Evolutionary conservation across 2,329 filamentous ascomycete genomes (phyloP), one percentile per base, ranked within the genome.

Genomic region (Pezizomycotina sp.): DNA sequence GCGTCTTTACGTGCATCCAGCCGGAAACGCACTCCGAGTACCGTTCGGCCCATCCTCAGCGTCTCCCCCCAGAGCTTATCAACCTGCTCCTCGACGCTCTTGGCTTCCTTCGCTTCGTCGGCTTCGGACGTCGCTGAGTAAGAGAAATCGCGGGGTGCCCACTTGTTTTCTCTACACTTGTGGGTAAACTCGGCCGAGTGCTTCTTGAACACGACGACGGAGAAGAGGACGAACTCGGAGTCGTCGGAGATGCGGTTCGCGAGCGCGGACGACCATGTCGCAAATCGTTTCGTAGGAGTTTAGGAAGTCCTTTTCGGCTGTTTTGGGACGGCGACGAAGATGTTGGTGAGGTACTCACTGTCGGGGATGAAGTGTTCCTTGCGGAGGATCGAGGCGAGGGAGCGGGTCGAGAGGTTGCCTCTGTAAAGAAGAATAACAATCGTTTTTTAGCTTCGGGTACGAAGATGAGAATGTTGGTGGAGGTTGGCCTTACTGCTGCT

Each of bases 1-100:
- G 61, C 5, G 84, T 79, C 53, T 95, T 65, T 18, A 92, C 78
- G 55, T 98, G 89, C 31, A 92, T 69, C 82, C 84, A 92, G 35
- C 86, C 77, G 81, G 92, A 92, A 48, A 92, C 82, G 45, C 77
- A 77, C 61, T 98, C 89, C 54, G 82, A 86, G 72, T 89, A 98
- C 83, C n/a, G 82, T 92, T 45, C 84, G 68, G 9, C 77, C 81
- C 51, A 93, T 66, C 47, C 83, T 70, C 53, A 98, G 59, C 3
- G 84, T 83, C 61, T 98, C 86, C 7, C 82, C 83, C 73, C 83
- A 92, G 2, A 92, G 67, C 61, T 89, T 92, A 58, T 77, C 71
- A 62, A 92, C 84, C 55, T 95, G 83, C 48, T 73, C 76, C 39
- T 71, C 69, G 31, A 92, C 71, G 42, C 76, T 73, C 50, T 86